phyloP scores from a whole-genome alignment of 768 basidiomycete genomes.

The Lactarius sanguifluus region DNA sequence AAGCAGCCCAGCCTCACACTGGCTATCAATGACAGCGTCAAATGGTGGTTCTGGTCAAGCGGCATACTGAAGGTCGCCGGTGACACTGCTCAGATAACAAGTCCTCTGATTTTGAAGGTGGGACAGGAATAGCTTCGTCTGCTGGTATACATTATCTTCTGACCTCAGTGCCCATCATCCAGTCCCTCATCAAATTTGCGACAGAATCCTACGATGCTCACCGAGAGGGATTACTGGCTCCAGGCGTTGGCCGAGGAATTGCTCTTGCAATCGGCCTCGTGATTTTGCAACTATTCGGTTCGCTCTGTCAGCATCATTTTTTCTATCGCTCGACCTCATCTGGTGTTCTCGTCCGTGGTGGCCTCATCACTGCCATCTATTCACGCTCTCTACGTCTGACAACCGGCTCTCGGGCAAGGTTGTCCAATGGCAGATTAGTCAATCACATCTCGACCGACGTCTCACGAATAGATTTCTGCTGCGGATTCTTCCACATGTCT shows the following conservation, averaged over 20 bases:
- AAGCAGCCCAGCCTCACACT: slow-evolving; percentile 59
- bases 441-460: slow-evolving; percentile 94
- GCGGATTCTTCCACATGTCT: slow-evolving; percentile 76
- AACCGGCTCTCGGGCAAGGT: slow-evolving; percentile 71
- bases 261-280: slow-evolving; percentile 74
- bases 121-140: slow-evolving; percentile 12
- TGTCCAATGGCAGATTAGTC: slow-evolving; percentile 87
- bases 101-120: slow-evolving; percentile 78
- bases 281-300: slow-evolving; percentile 62
- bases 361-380: slow-evolving; percentile 87
- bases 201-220: slow-evolving; percentile 53
- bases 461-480: slow-evolving; percentile 87
- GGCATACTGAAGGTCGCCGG: slow-evolving; percentile 60
- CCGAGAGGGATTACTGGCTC: slow-evolving; percentile 34
- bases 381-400: slow-evolving; percentile 73
- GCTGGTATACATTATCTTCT: background rate
- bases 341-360: slow-evolving; percentile 80
- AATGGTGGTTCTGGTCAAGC: slow-evolving; percentile 75
- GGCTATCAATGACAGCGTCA: slow-evolving; percentile 76
- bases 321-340: slow-evolving; percentile 73
- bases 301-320: slow-evolving; percentile 75
- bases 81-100: slow-evolving; percentile 71
- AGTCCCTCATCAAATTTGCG: slow-evolving; percentile 74
- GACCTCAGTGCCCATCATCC: background rate
- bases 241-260: slow-evolving; percentile 58